Evolutionary conservation across 768 basidiomycete species (phyloP).

Genomic region (Dioszegia aurantiaca): DNA sequence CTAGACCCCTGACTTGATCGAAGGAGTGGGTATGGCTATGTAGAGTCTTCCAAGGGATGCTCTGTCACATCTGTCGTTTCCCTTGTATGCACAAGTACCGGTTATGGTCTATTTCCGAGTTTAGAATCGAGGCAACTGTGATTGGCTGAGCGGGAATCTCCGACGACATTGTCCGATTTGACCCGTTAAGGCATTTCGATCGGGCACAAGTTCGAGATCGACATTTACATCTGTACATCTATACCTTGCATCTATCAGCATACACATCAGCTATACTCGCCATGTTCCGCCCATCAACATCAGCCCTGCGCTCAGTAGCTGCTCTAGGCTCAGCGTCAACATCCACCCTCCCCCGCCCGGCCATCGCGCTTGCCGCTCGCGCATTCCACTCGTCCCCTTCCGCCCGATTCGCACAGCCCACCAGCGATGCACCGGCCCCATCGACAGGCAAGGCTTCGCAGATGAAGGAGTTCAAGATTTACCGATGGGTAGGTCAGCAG

Average conservation of each 20-base stretch:
- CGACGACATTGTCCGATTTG: neutral
- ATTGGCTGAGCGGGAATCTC: conserved; percentile 6
- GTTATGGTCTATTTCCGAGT: neutral
- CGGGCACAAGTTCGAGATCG: conserved; percentile 11
- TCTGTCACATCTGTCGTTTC: too few relatives aligned
- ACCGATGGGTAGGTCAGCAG: conserved; percentile 87
- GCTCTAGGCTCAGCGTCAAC: conserved; percentile 1
- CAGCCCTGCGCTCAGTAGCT: conserved; percentile 9
- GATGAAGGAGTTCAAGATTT: conserved; percentile 96
- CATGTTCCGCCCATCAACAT: conserved; percentile 15
- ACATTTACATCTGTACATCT: conserved; percentile 1
- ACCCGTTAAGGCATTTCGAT: neutral
- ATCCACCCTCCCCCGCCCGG: neutral
- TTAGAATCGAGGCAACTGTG: neutral
- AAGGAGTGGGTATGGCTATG: too few relatives aligned
- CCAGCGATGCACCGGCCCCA: conserved; percentile 1
- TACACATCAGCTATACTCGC: neutral
- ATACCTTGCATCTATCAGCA: neutral
- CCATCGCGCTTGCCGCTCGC: neutral
- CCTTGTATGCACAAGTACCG: too few relatives aligned
- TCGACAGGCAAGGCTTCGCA: conserved; percentile 6
- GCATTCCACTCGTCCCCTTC: conserved; percentile 3
- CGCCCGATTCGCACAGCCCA: conserved; percentile 4
- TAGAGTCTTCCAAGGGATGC: too few relatives aligned
- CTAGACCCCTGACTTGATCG: too few relatives aligned